Evolutionary conservation across 2,329 filamentous ascomycete species (phyloP).

Genomic region (Thelonectria olida): DNA sequence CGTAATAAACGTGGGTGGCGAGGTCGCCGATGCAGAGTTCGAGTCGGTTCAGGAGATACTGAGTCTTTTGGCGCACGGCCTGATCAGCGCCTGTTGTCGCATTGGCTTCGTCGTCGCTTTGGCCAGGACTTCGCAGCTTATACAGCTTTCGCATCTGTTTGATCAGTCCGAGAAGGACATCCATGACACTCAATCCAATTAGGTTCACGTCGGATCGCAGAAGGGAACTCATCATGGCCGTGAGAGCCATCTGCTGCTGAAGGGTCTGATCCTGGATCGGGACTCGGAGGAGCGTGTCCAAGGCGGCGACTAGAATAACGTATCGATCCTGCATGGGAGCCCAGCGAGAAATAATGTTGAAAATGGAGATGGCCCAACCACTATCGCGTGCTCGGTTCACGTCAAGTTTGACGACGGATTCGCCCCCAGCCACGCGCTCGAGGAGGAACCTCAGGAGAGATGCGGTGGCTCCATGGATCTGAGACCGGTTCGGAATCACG

Average conservation of each 20-base stretch:
- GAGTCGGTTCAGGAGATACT: conserved; percentile 74
- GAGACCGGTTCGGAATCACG: conserved; percentile 79
- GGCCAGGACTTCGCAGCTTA: conserved; percentile 63
- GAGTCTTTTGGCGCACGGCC: conserved; percentile 56
- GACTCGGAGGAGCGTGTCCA: conserved; percentile 77
- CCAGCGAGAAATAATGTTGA: conserved; percentile 84
- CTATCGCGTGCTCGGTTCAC: conserved; percentile 54
- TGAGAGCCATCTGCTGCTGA: conserved; percentile 77
- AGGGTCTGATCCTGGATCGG: conserved; percentile 77
- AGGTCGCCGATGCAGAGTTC: conserved; percentile 89
- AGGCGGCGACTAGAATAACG: conserved; percentile 82
- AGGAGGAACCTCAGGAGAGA: conserved; percentile 80
- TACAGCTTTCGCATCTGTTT: conserved; percentile 83
- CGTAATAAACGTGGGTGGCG: conserved; percentile 95
- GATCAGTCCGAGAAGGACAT: conserved; percentile 85
- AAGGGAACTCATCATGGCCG: conserved; percentile 82
- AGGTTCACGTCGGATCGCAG: conserved; percentile 90
- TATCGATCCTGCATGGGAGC: conserved; percentile 95
- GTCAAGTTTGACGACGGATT: conserved; percentile 61
- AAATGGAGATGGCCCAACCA: conserved; percentile 85
- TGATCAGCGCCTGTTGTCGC: conserved; percentile 46
- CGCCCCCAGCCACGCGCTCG: conserved; percentile 62
- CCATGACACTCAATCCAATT: conserved; percentile 96
- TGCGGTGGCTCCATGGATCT: conserved; percentile 80
- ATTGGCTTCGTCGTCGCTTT: conserved; percentile 47